These are phyloP conservation scores for Populus tremula DNA, from an alignment of 345 rosid genomes.

Conservation along the genomic window DNA sequence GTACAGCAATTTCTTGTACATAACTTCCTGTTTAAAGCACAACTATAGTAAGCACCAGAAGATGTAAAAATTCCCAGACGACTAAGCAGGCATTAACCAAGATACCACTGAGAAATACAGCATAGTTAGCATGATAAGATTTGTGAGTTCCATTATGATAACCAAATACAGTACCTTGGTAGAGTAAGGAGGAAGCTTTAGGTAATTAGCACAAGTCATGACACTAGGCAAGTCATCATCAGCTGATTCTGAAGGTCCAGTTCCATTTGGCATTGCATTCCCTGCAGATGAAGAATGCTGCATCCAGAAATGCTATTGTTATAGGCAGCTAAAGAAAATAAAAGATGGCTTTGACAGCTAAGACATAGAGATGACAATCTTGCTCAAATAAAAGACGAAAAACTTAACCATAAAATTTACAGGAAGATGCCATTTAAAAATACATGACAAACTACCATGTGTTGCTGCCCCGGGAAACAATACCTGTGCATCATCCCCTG, in stretches of 20 bases:
- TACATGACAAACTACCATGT: neutral
- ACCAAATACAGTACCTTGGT: slow-evolving; percentile 65
- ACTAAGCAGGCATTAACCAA: neutral
- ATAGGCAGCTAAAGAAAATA: neutral
- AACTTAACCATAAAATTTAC: neutral
- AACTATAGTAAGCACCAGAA: slow-evolving; percentile 9
- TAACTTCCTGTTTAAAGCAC: slow-evolving; percentile 69
- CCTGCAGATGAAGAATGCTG: slow-evolving; percentile 82
- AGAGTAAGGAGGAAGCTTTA: slow-evolving; percentile 97
- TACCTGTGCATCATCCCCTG: neutral
- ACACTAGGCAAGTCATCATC: slow-evolving; percentile 97
- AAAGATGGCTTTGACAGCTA: neutral
- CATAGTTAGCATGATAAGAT: neutral
- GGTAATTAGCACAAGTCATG: slow-evolving; percentile 99
- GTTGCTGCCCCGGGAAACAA: neutral
- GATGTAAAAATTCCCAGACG: neutral
- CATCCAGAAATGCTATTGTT: slow-evolving; percentile 10
- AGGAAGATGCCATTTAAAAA: neutral
- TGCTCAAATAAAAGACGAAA: neutral
- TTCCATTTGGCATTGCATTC: slow-evolving; percentile 63
- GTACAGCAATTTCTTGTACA: slow-evolving; percentile 84
- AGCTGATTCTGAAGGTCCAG: slow-evolving; percentile 71
- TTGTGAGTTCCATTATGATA: neutral
- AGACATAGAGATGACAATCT: neutral
- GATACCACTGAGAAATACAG: neutral